Conservation (phyloP, 495 filamentous ascomycete genomes). For the Aspergillus ostianus region DNA sequence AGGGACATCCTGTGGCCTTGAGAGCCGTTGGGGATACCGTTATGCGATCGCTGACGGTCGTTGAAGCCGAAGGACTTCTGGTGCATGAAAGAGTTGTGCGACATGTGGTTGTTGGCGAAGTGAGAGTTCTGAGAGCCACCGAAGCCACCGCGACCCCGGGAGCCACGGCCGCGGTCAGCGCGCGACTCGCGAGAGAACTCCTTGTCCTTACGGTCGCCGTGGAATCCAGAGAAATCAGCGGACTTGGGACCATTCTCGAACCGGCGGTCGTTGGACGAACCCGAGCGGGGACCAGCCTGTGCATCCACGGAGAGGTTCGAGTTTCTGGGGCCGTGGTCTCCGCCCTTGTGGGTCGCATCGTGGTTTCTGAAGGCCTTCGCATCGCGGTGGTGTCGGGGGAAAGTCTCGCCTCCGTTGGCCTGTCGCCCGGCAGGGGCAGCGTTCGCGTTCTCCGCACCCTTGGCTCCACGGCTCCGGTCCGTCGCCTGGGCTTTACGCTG, state of each 20-base stretch:
- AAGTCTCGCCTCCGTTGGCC: slow-evolving; percentile 30
- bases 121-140: slow-evolving; percentile 41
- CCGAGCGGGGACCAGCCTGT: slow-evolving; percentile 31
- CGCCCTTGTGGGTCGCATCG: slow-evolving; percentile 29
- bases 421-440: slow-evolving; percentile 13
- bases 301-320: slow-evolving; percentile 36
- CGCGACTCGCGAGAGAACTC: slow-evolving; percentile 48
- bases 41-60: slow-evolving; percentile 43
- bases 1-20: slow-evolving; percentile 42
- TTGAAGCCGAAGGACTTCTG: slow-evolving; percentile 40
- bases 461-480: slow-evolving; percentile 36
- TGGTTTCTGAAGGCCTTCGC: slow-evolving; percentile 37
- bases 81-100: slow-evolving; percentile 40
- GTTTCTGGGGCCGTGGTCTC: slow-evolving; percentile 29
- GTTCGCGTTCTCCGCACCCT: slow-evolving; percentile 33
- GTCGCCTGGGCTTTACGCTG: slow-evolving; percentile 33
- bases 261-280: slow-evolving; percentile 32
- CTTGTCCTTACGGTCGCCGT: slow-evolving; percentile 32
- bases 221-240: slow-evolving; percentile 34
- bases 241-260: slow-evolving; percentile 42
- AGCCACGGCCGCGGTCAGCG: slow-evolving; percentile 52
- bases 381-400: slow-evolving; percentile 25
- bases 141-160: slow-evolving; percentile 54
- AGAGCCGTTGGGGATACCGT: slow-evolving; percentile 34
- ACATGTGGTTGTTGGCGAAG: slow-evolving; percentile 46